A percentile compares a stretch with the other conserved stretches of the same genome.
Conservation (phyloP, 768 basidiomycete genomes). For the Lenzites betulinus region DNA sequence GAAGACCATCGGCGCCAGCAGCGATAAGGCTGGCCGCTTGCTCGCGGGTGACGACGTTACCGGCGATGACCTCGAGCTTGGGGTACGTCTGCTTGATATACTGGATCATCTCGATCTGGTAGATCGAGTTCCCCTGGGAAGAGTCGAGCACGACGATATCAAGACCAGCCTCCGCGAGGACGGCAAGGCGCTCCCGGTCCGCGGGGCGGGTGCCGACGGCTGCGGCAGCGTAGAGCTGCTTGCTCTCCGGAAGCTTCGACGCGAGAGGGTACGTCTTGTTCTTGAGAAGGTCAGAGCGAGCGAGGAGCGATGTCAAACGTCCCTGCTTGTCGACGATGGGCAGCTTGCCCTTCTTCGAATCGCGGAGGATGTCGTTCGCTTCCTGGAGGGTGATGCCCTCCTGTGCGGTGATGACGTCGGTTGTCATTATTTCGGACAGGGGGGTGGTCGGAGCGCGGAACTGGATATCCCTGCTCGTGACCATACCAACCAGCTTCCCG, state of each 20-base stretch:
- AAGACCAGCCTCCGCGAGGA: slow-evolving; percentile 91
- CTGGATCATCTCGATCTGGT: slow-evolving; percentile 90
- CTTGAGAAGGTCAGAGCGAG: slow-evolving; percentile 96
- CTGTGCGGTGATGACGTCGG: slow-evolving; percentile 78
- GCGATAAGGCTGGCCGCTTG: slow-evolving; percentile 93
- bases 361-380: slow-evolving; percentile 92
- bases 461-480: slow-evolving; percentile 94
- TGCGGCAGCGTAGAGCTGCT: slow-evolving; percentile 96
- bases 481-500: slow-evolving; percentile 93
- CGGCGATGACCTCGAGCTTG: slow-evolving; percentile 89
- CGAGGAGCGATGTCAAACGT: slow-evolving; percentile 79
- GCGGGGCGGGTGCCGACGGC: slow-evolving; percentile 91
- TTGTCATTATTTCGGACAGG: slow-evolving; percentile 90
- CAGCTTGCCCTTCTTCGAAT: slow-evolving; percentile 97
- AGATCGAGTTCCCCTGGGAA: slow-evolving; percentile 94
- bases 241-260: slow-evolving; percentile 85
- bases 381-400: slow-evolving; percentile 88
- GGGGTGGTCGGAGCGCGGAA: slow-evolving; percentile 70
- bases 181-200: slow-evolving; percentile 80
- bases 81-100: slow-evolving; percentile 92
- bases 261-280: slow-evolving; percentile 97
- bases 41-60: slow-evolving; percentile 97
- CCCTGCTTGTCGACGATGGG: slow-evolving; percentile 75
- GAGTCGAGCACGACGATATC: slow-evolving; percentile 96
- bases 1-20: slow-evolving; percentile 94